Evolutionary conservation across 2,329 filamentous ascomycete species (phyloP).

Genomic region (Thielaviopsis euricoi): DNA sequence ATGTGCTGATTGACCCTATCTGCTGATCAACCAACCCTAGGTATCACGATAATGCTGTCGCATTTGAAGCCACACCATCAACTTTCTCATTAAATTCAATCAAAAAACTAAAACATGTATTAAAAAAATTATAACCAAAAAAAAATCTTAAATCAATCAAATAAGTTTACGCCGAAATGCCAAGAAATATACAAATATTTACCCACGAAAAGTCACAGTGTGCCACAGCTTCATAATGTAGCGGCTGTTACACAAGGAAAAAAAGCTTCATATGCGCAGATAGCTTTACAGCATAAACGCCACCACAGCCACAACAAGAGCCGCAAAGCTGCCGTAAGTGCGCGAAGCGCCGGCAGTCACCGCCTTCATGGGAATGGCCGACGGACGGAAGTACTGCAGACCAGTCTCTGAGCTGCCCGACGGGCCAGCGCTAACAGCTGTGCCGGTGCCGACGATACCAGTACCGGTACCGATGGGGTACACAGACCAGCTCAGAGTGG

Average conservation of each 20-base stretch:
- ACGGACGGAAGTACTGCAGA: neutral
- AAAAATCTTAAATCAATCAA: neutral
- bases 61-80: too few relatives aligned
- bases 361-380: neutral
- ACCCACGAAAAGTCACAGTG: neutral
- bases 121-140: neutral
- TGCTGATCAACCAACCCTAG: too few relatives aligned
- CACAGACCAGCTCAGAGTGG: neutral
- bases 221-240: neutral
- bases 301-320: neutral
- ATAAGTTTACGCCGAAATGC: neutral
- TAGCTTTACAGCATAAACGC: constrained; percentile 1
- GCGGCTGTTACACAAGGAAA: neutral
- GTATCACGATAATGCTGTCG: too few relatives aligned
- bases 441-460: neutral
- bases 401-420: neutral
- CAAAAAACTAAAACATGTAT: neutral
- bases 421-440: too few relatives aligned
- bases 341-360: constrained; percentile 1
- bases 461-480: neutral
- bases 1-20: too few relatives aligned
- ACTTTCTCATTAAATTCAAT: too few relatives aligned
- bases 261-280: neutral
- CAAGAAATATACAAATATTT: neutral
- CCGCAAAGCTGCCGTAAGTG: neutral